Evolutionary conservation across 176 grass and related monocot genomes (phyloP).

Genomic region (Tillandsia fasciculata): DNA sequence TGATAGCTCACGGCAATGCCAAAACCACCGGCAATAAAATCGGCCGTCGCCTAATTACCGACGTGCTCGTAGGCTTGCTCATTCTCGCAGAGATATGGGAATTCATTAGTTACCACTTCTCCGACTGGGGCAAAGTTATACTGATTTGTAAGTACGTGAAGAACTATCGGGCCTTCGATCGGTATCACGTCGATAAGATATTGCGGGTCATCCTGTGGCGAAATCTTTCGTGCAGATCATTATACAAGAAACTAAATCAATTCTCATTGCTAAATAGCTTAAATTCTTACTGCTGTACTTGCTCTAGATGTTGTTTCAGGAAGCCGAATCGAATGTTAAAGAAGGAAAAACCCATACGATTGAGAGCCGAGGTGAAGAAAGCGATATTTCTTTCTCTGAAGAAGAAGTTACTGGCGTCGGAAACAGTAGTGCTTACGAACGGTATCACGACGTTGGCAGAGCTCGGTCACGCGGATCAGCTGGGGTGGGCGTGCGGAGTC

Average conservation of each 20-base stretch:
- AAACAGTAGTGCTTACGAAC: neutral
- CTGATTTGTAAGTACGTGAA: neutral
- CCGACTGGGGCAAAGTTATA: constrained; percentile 34
- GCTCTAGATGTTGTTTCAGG: no score
- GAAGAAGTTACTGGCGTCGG: neutral
- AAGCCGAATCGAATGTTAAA: neutral
- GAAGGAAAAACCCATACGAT: neutral
- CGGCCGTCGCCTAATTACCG: constrained; percentile 14
- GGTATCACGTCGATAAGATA: neutral
- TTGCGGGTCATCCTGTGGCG: neutral
- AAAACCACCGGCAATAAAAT: constrained; percentile 1
- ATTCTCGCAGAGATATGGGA: constrained; percentile 29
- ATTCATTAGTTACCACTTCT: constrained; percentile 32
- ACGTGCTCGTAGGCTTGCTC: constrained; percentile 23
- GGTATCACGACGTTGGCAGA: neutral
- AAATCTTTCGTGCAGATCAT: constrained; percentile 18
- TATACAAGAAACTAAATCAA: neutral
- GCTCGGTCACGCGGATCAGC: neutral
- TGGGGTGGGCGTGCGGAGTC: no score
- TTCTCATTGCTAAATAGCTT: no score
- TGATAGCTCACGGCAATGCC: no score
- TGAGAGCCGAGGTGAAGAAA: neutral
- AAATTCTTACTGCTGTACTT: no score
- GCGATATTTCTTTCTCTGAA: neutral
- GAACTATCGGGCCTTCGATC: neutral